Evolutionary conservation across 2,329 filamentous ascomycete genomes (phyloP).

Genomic region (Beauveria brongniartii): DNA sequence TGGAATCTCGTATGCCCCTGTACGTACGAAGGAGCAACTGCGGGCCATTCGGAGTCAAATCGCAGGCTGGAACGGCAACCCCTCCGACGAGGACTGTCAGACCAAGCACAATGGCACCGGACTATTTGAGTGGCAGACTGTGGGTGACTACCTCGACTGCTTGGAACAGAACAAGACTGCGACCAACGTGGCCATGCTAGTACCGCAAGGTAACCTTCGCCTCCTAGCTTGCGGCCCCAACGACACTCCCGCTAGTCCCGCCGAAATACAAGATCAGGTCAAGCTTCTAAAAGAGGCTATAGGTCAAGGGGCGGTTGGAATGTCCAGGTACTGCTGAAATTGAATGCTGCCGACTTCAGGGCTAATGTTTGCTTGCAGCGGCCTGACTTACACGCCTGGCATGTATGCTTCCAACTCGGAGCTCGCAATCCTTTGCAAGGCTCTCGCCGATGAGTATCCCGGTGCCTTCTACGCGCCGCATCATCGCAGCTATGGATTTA

Average conservation of each 20-base stretch:
- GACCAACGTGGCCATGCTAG: slow-evolving; percentile 19
- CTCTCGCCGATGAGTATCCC: slow-evolving; percentile 16
- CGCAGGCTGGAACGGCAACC: slow-evolving; percentile 20
- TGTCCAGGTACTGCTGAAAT: slow-evolving; percentile 15
- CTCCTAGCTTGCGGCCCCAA: slow-evolving; percentile 18
- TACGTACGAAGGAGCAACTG: slow-evolving; percentile 14
- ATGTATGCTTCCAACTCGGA: slow-evolving; percentile 21
- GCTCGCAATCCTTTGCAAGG: slow-evolving; percentile 16
- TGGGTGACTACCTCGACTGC: slow-evolving; percentile 19
- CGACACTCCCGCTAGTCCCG: slow-evolving; percentile 14
- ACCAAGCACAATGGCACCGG: slow-evolving; percentile 12
- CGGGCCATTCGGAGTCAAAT: slow-evolving; percentile 18
- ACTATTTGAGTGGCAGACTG: slow-evolving; percentile 18
- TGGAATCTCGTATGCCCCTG: slow-evolving; percentile 18
- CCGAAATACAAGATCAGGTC: slow-evolving; percentile 17
- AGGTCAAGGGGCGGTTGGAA: slow-evolving; percentile 17
- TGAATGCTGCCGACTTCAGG: no score
- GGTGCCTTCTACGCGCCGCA: slow-evolving; percentile 19
- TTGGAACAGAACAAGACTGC: slow-evolving; percentile 17
- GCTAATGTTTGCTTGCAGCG: slow-evolving; percentile 8
- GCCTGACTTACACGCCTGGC: slow-evolving; percentile 19
- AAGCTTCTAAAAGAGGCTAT: slow-evolving; percentile 16
- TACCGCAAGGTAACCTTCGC: slow-evolving; percentile 18
- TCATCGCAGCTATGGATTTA: slow-evolving; percentile 19
- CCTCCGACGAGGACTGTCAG: slow-evolving; percentile 17